These are phyloP conservation scores for Arthrocladium fulminans DNA, from an alignment of 2,329 filamentous ascomycete genomes.

Conservation along the genomic window DNA sequence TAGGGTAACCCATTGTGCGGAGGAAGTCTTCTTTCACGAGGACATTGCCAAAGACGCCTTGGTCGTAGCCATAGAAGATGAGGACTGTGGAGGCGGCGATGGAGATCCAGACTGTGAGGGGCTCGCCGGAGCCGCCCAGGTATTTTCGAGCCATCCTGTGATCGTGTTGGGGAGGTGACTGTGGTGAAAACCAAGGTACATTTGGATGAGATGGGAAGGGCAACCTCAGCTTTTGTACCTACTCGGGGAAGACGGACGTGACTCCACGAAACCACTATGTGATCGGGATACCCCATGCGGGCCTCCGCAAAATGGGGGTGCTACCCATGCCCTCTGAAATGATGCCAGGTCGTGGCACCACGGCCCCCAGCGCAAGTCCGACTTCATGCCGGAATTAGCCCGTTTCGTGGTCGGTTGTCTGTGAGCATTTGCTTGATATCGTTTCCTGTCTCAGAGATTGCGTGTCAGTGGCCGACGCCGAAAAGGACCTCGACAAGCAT, in stretches of 20 bases:
- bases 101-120: conserved; percentile 46
- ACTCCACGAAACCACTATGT: neutral
- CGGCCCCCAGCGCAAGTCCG: no score
- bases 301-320: neutral
- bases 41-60: conserved; percentile 31
- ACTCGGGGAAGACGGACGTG: neutral
- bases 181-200: no score
- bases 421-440: no score
- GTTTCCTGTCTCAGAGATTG: no score
- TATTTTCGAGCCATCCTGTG: conserved; percentile 38
- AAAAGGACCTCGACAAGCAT: no score
- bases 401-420: no score
- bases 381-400: no score
- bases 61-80: conserved; percentile 28
- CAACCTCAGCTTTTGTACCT: neutral
- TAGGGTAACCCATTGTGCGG: conserved; percentile 19
- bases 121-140: conserved; percentile 43
- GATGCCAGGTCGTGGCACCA: no score
- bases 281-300: neutral
- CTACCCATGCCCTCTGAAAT: neutral
- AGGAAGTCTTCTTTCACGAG: conserved; percentile 27
- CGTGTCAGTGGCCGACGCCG: no score
- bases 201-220: neutral
- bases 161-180: no score
- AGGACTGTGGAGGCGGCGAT: conserved; percentile 43